These are phyloP conservation scores for Sclerotiophoma versabilis DNA, from an alignment of 2,329 filamentous ascomycete genomes.

Conservation along the genomic window DNA sequence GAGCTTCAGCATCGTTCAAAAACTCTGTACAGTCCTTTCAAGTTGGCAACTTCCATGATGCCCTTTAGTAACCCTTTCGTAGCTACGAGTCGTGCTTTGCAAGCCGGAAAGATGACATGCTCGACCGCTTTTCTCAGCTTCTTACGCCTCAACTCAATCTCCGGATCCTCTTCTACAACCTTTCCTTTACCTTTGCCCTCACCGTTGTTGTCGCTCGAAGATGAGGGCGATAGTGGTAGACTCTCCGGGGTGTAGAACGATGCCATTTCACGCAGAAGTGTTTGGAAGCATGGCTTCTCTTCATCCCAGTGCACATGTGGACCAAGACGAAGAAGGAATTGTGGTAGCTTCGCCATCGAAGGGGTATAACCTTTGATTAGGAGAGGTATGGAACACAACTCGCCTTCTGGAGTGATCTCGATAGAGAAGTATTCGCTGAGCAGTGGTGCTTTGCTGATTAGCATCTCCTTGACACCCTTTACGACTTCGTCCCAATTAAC, in stretches of 20 bases:
- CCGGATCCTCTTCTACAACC: slow-evolving; percentile 45
- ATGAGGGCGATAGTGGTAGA: slow-evolving; percentile 62
- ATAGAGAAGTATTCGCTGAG: slow-evolving; percentile 91
- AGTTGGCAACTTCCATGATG: slow-evolving; percentile 85
- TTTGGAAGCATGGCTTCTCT: slow-evolving; percentile 85
- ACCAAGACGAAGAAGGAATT: slow-evolving; percentile 85
- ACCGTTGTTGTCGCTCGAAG: slow-evolving; percentile 51
- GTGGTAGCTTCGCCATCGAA: slow-evolving; percentile 82
- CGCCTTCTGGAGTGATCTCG: slow-evolving; percentile 78
- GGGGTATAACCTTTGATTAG: slow-evolving; percentile 90
- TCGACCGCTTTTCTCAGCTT: slow-evolving; percentile 81
- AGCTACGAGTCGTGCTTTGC: slow-evolving; percentile 81
- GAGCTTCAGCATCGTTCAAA: slow-evolving; percentile 82
- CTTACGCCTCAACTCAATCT: slow-evolving; percentile 61
- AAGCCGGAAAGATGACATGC: slow-evolving; percentile 86
- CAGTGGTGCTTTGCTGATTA: slow-evolving; percentile 83
- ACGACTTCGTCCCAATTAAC: slow-evolving; percentile 73
- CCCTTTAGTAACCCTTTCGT: slow-evolving; percentile 78
- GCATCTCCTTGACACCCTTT: slow-evolving; percentile 68
- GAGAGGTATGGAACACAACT: slow-evolving; percentile 80
- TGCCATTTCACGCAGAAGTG: slow-evolving; percentile 85
- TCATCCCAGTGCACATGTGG: slow-evolving; percentile 86
- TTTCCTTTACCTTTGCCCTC: slow-evolving; percentile 33
- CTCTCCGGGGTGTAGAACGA: slow-evolving; percentile 90
- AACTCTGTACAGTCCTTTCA: slow-evolving; percentile 91